These are phyloP conservation scores for Colletotrichum musicola DNA, from an alignment of 2,329 filamentous ascomycete species.

Conservation along the genomic window DNA sequence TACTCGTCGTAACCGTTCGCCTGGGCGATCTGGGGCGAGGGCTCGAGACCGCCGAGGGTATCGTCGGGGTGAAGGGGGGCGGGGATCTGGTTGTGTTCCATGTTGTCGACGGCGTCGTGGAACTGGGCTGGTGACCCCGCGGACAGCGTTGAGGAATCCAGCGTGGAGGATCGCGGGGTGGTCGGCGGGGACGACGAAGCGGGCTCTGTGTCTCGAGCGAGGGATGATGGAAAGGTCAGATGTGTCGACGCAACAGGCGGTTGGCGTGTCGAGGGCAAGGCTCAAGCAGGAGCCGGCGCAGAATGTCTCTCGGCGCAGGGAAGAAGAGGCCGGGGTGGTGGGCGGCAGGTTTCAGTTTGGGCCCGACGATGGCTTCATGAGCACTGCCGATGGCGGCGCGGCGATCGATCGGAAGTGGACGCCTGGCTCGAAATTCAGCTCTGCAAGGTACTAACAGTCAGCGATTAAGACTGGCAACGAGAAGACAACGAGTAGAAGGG, in stretches of 20 bases:
- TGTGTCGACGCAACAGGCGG: conserved; percentile 16
- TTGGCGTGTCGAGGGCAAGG: conserved; percentile 12
- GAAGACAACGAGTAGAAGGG: conserved; percentile 26
- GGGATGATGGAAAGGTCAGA: conserved; percentile 32
- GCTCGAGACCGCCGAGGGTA: conserved; percentile 63
- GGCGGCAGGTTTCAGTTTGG: conserved; percentile 38
- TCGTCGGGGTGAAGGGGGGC: conserved; percentile 60
- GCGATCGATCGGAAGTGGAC: conserved; percentile 22
- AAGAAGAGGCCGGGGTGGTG: conserved; percentile 20
- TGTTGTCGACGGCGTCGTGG: conserved; percentile 64
- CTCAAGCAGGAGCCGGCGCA: conserved; percentile 14
- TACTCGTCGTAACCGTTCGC: conserved; percentile 50
- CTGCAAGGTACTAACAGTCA: conserved; percentile 10
- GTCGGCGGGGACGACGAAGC: conserved; percentile 29
- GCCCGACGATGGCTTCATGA: conserved; percentile 37
- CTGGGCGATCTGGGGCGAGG: conserved; percentile 54
- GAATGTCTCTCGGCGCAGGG: conserved; percentile 1
- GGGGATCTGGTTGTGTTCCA: conserved; percentile 60
- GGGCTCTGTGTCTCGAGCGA: conserved; percentile 39
- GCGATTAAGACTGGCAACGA: conserved; percentile 26
- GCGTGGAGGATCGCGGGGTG: conserved; percentile 48
- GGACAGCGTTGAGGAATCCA: conserved; percentile 66
- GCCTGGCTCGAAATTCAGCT: conserved; percentile 16
- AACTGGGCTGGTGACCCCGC: conserved; percentile 65
- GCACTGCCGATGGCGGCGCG: conserved; percentile 26